Percentiles rank a stretch among this genome's conserved stretches.
Evolutionary conservation across 2,329 filamentous ascomycete genomes (phyloP).

Genomic region (Cercospora brassicicola): DNA sequence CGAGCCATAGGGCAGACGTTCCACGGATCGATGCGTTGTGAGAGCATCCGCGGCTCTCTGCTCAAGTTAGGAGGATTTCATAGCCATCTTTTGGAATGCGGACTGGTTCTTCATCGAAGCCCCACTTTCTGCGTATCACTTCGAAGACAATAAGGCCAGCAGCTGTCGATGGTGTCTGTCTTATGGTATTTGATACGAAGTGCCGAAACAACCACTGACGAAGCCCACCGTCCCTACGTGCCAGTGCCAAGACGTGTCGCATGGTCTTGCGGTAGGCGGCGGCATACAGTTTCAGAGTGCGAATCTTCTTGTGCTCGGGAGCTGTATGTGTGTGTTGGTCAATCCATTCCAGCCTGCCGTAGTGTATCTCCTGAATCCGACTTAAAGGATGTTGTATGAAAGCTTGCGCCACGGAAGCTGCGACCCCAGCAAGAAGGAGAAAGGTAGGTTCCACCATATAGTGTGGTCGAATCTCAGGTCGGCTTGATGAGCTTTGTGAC

Average conservation of each 20-base stretch:
- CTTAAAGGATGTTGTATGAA: slow-evolving; percentile 68
- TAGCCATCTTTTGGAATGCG: slow-evolving; percentile 68
- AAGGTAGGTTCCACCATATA: slow-evolving; percentile 74
- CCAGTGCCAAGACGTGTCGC: slow-evolving; percentile 60
- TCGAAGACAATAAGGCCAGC: slow-evolving; percentile 79
- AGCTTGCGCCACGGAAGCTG: slow-evolving; percentile 69
- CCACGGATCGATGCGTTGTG: slow-evolving; percentile 4
- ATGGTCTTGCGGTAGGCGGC: slow-evolving; percentile 70
- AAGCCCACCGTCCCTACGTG: slow-evolving; percentile 59
- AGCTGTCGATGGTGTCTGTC: slow-evolving; percentile 74
- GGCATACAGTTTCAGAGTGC: slow-evolving; percentile 66
- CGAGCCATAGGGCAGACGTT: slow-evolving; percentile 19
- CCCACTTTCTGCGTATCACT: slow-evolving; percentile 71
- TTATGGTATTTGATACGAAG: slow-evolving; percentile 70
- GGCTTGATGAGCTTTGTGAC: slow-evolving; percentile 23
- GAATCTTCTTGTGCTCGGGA: slow-evolving; percentile 44
- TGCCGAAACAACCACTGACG: slow-evolving; percentile 67
- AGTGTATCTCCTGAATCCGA: slow-evolving; percentile 70
- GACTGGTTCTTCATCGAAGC: slow-evolving; percentile 61
- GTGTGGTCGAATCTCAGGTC: slow-evolving; percentile 66
- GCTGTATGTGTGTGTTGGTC: slow-evolving; percentile 56
- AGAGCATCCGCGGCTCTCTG: background rate
- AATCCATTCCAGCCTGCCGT: slow-evolving; percentile 69
- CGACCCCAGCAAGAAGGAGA: slow-evolving; percentile 66
- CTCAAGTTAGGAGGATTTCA: slow-evolving; percentile 63